Base-by-base conservation (phyloP, 2,329 filamentous ascomycete species). In the Aureobasidium sp. region DNA sequence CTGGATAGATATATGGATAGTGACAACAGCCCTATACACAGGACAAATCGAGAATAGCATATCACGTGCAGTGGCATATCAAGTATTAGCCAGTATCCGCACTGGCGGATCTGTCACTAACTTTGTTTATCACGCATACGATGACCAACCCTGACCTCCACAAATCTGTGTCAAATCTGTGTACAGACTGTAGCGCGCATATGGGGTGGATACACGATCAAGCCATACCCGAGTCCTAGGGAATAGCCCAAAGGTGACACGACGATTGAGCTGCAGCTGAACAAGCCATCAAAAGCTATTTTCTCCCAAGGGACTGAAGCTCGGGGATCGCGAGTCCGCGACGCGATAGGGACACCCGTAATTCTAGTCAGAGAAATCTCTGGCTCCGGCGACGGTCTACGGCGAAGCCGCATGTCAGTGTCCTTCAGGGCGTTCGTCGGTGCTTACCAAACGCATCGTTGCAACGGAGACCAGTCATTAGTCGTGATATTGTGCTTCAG, bases 401-500 rank as follows among this genome's bases (percentile, higher is more conserved):
- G 53, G 55, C 55, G 48, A 47, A 20, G 55, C 55, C 55, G 55
- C 55, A 59, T 34, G 55, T 59, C 55, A 59, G 34, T 37, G 57
- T 51, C 15, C 43, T 9, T 41, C 32, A 43, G 57, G 57, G 44
- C 44, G 44, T 60, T 60, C 37, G 57, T 51, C 57, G 57, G 57
- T 41, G 57, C 57, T 51, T 34, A 34, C 57, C 57, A 60, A 60
- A 60, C 57, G 57, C 57, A 51, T 51, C 46, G 57, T 60, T 51
- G 46, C 34, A 60, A 60, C 57, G 57, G 57, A 60, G 44, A 48
- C 46, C 57, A 46, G 34, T 17, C 46, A 43, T 60, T 60, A 41
- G 46, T 44, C 53, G 39, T 24, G 27, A n/a, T 26, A 26, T 32
- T 59, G 43, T 59, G 56, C 32, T 29, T 59, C 36, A 50, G 27